These are phyloP conservation scores for Phytophthora hybrid DNA, from an alignment of 352 stramenopile genomes.

Conservation along the genomic window DNA sequence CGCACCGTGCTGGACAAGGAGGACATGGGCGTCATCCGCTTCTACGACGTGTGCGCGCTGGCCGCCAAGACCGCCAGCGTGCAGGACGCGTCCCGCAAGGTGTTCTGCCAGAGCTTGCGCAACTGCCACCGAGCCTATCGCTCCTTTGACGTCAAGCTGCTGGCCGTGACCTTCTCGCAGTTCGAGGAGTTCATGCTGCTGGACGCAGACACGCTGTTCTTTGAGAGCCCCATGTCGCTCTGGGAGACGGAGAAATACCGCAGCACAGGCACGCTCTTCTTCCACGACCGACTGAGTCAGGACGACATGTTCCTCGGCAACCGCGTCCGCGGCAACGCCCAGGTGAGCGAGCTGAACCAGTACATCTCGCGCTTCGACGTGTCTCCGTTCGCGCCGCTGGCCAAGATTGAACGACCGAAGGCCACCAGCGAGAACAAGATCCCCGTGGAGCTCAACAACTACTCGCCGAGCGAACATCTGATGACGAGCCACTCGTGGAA, in stretches of 20 bases:
- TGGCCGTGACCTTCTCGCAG: slow-evolving; percentile 71
- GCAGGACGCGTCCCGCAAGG: slow-evolving; percentile 36
- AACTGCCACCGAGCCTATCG: slow-evolving; percentile 57
- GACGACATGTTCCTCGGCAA: slow-evolving; percentile 53
- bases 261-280: slow-evolving; percentile 64
- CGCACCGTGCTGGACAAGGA: slow-evolving; percentile 44
- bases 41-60: slow-evolving; percentile 71
- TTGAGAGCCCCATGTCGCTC: slow-evolving; percentile 63
- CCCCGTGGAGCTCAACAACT: slow-evolving; percentile 39
- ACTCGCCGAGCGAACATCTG: slow-evolving; percentile 65
- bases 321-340: slow-evolving; percentile 31
- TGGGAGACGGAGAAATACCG: slow-evolving; percentile 65
- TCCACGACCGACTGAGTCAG: slow-evolving; percentile 59
- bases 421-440: slow-evolving; percentile 39
- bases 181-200: slow-evolving; percentile 80
- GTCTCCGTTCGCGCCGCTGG: slow-evolving; percentile 46
- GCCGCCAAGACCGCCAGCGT: slow-evolving; percentile 39
- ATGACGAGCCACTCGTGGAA: slow-evolving; percentile 73
- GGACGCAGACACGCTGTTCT: slow-evolving; percentile 71
- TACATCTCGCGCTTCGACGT: slow-evolving; percentile 71
- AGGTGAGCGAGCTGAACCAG: slow-evolving; percentile 49
- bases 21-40: slow-evolving; percentile 50
- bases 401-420: slow-evolving; percentile 40
- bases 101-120: slow-evolving; percentile 61
- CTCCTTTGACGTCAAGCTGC: slow-evolving; percentile 66